A percentile compares a stretch with the other conserved stretches of the same genome.
phyloP scores from a whole-genome alignment of 768 basidiomycete genomes.

The Tulasnella sp. region DNA sequence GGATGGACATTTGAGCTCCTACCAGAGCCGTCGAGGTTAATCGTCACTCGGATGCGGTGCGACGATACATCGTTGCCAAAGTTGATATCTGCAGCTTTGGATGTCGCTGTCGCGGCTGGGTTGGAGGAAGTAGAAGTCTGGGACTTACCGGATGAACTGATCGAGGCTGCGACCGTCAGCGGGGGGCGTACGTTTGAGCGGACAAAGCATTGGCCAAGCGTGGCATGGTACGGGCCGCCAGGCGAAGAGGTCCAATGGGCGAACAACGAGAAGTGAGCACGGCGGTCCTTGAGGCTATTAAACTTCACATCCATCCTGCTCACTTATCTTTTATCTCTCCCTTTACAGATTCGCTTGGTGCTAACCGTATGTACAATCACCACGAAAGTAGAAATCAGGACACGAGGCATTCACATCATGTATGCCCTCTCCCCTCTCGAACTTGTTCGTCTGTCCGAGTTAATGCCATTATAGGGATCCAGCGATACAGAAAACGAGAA shows the following conservation, averaged over 20 bases:
- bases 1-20: constrained; percentile 37
- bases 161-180: constrained; percentile 19
- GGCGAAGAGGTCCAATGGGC: constrained; percentile 32
- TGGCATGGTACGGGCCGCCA: constrained; percentile 42
- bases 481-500: no score
- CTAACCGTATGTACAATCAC: no score
- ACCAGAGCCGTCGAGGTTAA: constrained; percentile 28
- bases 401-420: no score
- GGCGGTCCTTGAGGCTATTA: no score
- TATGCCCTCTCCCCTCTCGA: no score
- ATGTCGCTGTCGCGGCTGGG: constrained; percentile 28
- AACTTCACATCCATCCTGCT: no score
- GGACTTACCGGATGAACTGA: constrained; percentile 32
- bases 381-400: no score
- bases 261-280: constrained; percentile 40
- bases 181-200: constrained; percentile 29
- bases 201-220: constrained; percentile 32
- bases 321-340: no score
- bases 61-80: constrained; percentile 25
- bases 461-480: no score
- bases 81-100: constrained; percentile 30
- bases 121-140: constrained; percentile 37
- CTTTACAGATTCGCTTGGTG: no score
- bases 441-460: no score
- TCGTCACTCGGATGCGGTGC: constrained; percentile 35